Base-by-base conservation (phyloP, 2,329 filamentous ascomycete genomes). In the Curvularia verruculosa region DNA sequence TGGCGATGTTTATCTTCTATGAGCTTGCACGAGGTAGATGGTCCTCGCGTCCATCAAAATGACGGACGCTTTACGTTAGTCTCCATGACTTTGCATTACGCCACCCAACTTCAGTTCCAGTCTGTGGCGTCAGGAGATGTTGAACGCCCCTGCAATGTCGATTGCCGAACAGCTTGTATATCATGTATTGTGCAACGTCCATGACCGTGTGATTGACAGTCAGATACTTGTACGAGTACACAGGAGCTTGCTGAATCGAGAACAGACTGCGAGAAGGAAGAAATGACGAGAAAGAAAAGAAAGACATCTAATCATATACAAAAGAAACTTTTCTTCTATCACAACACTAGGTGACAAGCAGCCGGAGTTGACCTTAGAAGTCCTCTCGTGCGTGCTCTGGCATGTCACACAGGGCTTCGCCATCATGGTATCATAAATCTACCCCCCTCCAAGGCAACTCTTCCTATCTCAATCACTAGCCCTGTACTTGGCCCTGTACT, bases 401-500 rank as follows among this genome's bases (percentile, higher is more conserved):
- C 46, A 39, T 39, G 8, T n/a, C 23, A 15, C 9, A 13, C 46
- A 39, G 23, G 18, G 23, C 34, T 26, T 18, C 9, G 23, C 24
- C 21, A 13, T 49, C 21, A 28, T 49, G 46, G 46, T 49, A 49
- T 49, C 46, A 36, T 39, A 39, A 45, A 39, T 49, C n/a, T 19
- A 28, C 21, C 2, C 10, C 46, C 46, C 10, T n/a, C n/a, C n/a
- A n/a, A 39, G 21, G 24, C 9, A 49, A 49, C n/a, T n/a, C 13
- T n/a, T 9, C 43, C 19, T 18, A 5, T 5, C 45, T 55, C 46
- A 77, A 51, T 78, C 76, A 55, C 69, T 77, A 18, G 76, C 75
- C 62, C 65, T 72, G 60, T 78, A 78, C 65, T 76, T 78, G 7
- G 63, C 71, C 47, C 76, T 57, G 52, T 78, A 78, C 61, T 76